Conservation (phyloP, 257 asterid species). For the Solanum sejunctum region DNA sequence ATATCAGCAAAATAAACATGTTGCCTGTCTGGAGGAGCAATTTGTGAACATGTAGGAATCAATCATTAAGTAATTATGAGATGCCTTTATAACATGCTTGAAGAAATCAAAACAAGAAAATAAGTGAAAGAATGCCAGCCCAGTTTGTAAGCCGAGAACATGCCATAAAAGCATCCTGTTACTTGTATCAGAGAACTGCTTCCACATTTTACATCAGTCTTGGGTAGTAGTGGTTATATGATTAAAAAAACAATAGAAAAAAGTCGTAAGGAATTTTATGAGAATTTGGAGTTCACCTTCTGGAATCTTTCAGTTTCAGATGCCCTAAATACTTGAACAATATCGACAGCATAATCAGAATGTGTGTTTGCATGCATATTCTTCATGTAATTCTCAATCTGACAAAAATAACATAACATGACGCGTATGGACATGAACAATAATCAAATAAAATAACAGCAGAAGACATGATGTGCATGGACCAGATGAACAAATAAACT, state of each 20-base stretch:
- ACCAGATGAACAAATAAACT: not conserved
- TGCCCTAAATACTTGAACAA: conserved; percentile 63
- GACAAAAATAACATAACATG: not conserved
- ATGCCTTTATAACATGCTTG: not conserved
- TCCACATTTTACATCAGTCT: conserved; percentile 1
- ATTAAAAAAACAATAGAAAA: not conserved
- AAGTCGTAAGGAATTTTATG: not conserved
- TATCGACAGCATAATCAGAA: conserved; percentile 48
- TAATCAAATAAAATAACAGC: not conserved
- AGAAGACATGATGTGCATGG: not conserved
- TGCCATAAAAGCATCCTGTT: conserved; percentile 98
- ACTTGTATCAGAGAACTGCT: conserved; percentile 44
- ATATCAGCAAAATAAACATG: conserved; percentile 96
- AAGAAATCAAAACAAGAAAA: not conserved
- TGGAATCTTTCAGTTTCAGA: conserved; percentile 61
- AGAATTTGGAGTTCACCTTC: conserved; percentile 35
- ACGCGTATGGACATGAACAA: not conserved
- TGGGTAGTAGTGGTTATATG: not conserved
- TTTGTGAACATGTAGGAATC: conserved; percentile 33
- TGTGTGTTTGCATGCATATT: conserved; percentile 93
- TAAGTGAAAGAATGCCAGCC: conserved; percentile 70
- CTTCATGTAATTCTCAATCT: conserved; percentile 72
- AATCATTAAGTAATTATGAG: not conserved
- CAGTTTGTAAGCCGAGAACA: conserved; percentile 90
- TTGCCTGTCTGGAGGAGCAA: conserved; percentile 99